phyloP scores from a whole-genome alignment of 2,329 filamentous ascomycete genomes.

The Incumbomyces delicatus region DNA sequence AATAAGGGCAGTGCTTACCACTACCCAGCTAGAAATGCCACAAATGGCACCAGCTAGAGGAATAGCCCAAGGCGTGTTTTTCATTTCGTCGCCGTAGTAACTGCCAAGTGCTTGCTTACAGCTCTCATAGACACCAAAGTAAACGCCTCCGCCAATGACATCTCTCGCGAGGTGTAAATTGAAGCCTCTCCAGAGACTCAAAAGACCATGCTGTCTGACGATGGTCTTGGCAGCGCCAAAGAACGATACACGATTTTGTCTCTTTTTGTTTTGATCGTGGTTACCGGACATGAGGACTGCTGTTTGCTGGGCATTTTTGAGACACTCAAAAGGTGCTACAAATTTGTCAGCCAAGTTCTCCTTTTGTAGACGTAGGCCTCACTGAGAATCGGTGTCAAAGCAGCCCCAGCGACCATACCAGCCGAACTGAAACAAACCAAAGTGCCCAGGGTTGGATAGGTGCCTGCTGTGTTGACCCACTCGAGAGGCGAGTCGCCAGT shows the following conservation, averaged over 20 bases:
- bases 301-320: conserved; percentile 41
- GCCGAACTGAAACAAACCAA: conserved; percentile 34
- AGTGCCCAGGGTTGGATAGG: conserved; percentile 32
- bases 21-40: conserved; percentile 39
- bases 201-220: conserved; percentile 32
- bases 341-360: background rate
- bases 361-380: conserved; percentile 15
- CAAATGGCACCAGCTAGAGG: conserved; percentile 38
- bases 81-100: conserved; percentile 33
- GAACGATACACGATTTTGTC: conserved; percentile 28
- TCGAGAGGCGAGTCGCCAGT: conserved; percentile 34
- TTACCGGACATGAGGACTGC: conserved; percentile 34
- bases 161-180: conserved; percentile 36
- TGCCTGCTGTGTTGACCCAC: conserved; percentile 33
- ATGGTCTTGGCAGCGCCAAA: conserved; percentile 35
- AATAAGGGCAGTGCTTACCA: conserved; percentile 26
- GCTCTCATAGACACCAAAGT: conserved; percentile 39
- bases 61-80: conserved; percentile 32
- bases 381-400: conserved; percentile 36
- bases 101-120: conserved; percentile 37
- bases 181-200: conserved; percentile 38
- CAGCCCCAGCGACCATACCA: conserved; percentile 33
- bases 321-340: conserved; percentile 37
- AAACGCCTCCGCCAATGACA: conserved; percentile 36
- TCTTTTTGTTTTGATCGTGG: conserved; percentile 4